phyloP scores from a whole-genome alignment of 192 early-diverging fungal genomes.

The Mortierella antarctica region DNA sequence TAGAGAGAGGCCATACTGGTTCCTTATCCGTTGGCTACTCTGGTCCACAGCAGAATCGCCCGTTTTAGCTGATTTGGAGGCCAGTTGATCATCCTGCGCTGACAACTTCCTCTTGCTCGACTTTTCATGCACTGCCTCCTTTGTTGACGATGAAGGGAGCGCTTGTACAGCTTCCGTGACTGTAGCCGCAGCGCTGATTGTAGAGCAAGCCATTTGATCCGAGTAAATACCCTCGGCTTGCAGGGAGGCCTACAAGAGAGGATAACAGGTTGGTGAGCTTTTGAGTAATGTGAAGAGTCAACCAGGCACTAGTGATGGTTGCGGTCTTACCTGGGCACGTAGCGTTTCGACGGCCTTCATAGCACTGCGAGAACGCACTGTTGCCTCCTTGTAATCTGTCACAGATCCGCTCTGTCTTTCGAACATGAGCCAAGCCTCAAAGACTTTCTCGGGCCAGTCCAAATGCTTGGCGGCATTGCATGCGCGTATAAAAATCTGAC shows the following conservation, averaged over 20 bases:
- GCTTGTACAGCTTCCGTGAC: too few species aligned
- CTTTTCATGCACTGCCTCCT: neutral
- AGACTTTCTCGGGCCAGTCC: slow-evolving; percentile 44
- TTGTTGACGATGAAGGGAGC: too few species aligned
- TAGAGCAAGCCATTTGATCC: too few species aligned
- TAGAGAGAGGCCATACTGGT: too few species aligned
- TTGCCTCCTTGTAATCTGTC: slow-evolving; percentile 22
- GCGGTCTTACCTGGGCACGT: slow-evolving; percentile 16
- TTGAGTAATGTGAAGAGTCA: neutral
- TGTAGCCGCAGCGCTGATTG: too few species aligned
- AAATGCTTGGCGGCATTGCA: slow-evolving; percentile 13
- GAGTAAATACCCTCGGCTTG: neutral
- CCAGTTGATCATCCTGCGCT: neutral
- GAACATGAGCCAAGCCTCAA: slow-evolving; percentile 41
- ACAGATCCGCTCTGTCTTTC: slow-evolving; percentile 21
- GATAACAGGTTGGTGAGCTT: neutral
- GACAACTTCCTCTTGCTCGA: slow-evolving; percentile 34
- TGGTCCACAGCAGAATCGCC: neutral
- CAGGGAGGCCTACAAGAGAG: neutral
- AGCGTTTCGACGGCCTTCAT: slow-evolving; percentile 28
- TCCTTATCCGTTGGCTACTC: too few species aligned
- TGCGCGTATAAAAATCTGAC: slow-evolving; percentile 19
- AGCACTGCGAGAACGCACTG: slow-evolving; percentile 14
- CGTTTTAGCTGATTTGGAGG: slow-evolving; percentile 12
- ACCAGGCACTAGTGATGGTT: neutral